These are phyloP conservation scores for Saturnispora zaruensis DNA, from an alignment of 805 yeast genomes.

Conservation along the genomic window DNA sequence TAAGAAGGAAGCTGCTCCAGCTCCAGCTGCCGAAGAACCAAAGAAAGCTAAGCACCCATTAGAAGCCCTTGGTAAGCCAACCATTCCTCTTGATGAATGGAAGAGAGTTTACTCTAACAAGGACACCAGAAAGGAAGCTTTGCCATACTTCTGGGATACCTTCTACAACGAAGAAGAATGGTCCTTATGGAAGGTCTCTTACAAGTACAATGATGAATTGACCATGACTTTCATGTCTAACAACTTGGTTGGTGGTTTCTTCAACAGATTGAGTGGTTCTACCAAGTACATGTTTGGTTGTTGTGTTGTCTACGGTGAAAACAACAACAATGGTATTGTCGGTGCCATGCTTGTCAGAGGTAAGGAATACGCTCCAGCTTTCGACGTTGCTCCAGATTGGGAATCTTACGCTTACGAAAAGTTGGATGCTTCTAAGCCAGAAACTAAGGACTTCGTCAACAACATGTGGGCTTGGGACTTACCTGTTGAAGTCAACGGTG, in stretches of 20 bases:
- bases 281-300: constrained; percentile 91
- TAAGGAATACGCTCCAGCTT: constrained; percentile 82
- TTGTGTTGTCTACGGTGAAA: constrained; percentile 94
- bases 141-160: constrained; percentile 96
- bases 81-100: constrained; percentile 79
- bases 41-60: constrained; percentile 91
- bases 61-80: constrained; percentile 66
- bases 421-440: constrained; percentile 71
- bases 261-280: constrained; percentile 88
- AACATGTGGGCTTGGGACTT: constrained; percentile 98
- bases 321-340: constrained; percentile 94
- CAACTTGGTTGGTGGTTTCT: constrained; percentile 97
- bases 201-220: constrained; percentile 96
- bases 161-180: constrained; percentile 87
- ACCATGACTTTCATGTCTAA: constrained; percentile 96
- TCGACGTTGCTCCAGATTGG: constrained; percentile 99
- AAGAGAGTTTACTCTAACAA: constrained; percentile 95
- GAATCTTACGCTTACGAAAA: constrained; percentile 82
- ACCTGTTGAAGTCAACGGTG: constrained; percentile 77
- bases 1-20: constrained; percentile 30
- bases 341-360: constrained; percentile 97
- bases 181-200: constrained; percentile 91
- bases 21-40: constrained; percentile 38
- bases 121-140: constrained; percentile 88
- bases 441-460: constrained; percentile 69